Evolutionary conservation across 148 eudicot species (phyloP).

Genomic region (Persicaria tinctoria): DNA sequence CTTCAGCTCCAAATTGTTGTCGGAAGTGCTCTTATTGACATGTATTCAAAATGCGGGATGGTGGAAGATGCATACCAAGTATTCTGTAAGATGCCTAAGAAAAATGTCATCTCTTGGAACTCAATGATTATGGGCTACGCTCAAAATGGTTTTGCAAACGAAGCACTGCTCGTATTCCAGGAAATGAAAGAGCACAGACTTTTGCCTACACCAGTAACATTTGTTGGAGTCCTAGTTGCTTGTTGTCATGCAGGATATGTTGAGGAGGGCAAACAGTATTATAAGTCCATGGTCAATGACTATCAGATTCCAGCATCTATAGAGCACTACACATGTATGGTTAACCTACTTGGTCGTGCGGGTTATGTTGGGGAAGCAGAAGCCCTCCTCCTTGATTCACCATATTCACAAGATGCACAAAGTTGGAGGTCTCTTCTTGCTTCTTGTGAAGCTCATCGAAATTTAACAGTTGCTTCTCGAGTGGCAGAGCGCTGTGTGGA

Average conservation of each 20-base stretch:
- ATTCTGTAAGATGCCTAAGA: constrained; percentile 34
- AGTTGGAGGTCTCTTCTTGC: constrained; percentile 79
- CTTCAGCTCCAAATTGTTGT: constrained; percentile 27
- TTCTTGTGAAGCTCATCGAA: constrained; percentile 59
- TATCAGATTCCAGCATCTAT: constrained; percentile 47
- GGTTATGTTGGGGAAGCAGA: constrained; percentile 46
- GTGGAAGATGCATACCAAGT: constrained; percentile 38
- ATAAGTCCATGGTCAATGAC: constrained; percentile 43
- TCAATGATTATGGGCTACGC: constrained; percentile 43
- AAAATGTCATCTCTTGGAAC: constrained; percentile 40
- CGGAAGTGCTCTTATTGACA: constrained; percentile 42
- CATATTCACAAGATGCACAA: constrained; percentile 43
- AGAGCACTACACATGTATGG: constrained; percentile 77
- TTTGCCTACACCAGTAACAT: constrained; percentile 29
- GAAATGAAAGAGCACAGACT: constrained; percentile 31
- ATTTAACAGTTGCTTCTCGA: constrained; percentile 52
- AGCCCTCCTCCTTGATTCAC: constrained; percentile 28
- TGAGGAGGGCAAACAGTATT: constrained; percentile 44
- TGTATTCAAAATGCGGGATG: constrained; percentile 43
- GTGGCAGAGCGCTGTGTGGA: constrained; percentile 56
- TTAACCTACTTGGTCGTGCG: constrained; percentile 63
- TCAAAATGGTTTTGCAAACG: constrained; percentile 34
- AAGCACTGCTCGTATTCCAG: constrained; percentile 36
- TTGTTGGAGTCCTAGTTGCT: constrained; percentile 55
- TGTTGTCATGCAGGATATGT: constrained; percentile 64